phyloP scores from a whole-genome alignment of 768 basidiomycete species.

The Kwoniella pini region DNA sequence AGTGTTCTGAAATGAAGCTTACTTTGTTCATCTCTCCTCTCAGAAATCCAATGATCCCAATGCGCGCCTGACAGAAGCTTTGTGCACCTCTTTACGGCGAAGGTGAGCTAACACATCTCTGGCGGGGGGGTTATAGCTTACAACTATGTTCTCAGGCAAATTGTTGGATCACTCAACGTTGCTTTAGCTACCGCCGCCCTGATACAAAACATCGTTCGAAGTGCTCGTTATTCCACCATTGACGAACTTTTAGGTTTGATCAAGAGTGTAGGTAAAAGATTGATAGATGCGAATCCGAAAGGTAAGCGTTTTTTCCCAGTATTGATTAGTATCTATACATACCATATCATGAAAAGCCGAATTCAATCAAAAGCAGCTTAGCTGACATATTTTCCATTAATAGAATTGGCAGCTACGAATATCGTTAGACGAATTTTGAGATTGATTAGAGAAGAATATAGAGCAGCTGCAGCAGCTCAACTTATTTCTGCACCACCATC shows the following conservation, averaged over 20 bases:
- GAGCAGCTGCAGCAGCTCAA: conserved; percentile 68
- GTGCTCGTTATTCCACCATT: conserved; percentile 80
- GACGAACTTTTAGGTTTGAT: conserved; percentile 80
- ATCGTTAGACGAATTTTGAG: conserved; percentile 89
- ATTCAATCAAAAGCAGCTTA: too few species aligned
- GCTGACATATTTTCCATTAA: too few species aligned
- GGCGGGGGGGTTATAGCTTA: background rate
- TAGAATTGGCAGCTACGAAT: conserved; percentile 94
- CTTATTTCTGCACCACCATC: conserved; percentile 36
- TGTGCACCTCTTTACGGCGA: conserved; percentile 36
- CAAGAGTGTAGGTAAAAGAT: conserved; percentile 70
- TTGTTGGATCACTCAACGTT: conserved; percentile 84
- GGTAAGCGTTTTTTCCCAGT: conserved; percentile 59
- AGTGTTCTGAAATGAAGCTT: too few species aligned
- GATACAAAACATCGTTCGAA: conserved; percentile 83
- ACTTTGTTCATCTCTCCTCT: background rate
- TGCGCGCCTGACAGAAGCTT: conserved; percentile 33
- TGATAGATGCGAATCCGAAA: conserved; percentile 93
- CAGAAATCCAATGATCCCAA: conserved; percentile 39
- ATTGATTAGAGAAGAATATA: conserved; percentile 91
- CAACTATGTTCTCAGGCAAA: conserved; percentile 26
- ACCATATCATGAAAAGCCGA: too few species aligned
- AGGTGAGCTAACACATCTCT: conserved; percentile 22
- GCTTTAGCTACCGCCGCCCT: conserved; percentile 87
- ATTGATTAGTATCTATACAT: too few species aligned